phyloP scores from a whole-genome alignment of 352 stramenopile species.

The Hyaloperonospora arabidopsidis region DNA sequence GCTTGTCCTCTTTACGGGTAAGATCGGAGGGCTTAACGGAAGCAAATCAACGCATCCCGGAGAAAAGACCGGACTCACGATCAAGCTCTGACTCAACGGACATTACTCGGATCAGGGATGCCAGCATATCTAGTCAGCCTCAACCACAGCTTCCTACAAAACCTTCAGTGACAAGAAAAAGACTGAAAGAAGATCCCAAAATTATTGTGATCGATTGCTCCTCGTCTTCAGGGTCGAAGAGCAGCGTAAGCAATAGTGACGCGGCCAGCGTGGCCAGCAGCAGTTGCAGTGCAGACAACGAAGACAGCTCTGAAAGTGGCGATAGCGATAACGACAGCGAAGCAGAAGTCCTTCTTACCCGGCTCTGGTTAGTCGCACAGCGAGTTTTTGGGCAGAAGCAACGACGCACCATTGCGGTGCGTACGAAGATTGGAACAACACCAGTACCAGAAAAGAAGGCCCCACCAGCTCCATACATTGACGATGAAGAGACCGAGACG shows the following conservation, averaged over 20 bases:
- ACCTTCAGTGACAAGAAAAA: background rate
- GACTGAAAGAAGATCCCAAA: background rate
- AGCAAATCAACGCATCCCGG: background rate
- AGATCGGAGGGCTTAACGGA: background rate
- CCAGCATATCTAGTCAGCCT: background rate
- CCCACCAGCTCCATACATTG: slow-evolving; percentile 1
- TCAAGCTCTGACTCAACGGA: slow-evolving; percentile 1
- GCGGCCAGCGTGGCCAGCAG: slow-evolving; percentile 13
- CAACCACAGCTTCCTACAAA: background rate
- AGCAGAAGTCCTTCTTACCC: slow-evolving; percentile 5
- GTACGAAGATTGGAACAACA: background rate
- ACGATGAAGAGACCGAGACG: slow-evolving; percentile 24
- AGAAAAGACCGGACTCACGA: background rate
- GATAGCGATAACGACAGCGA: slow-evolving; percentile 13
- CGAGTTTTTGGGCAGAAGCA: background rate
- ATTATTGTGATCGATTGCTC: slow-evolving; percentile 11
- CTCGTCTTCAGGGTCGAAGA: slow-evolving; percentile 8
- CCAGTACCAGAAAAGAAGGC: background rate
- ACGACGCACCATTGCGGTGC: background rate
- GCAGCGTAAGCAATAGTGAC: slow-evolving; percentile 11
- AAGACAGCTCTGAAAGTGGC: slow-evolving; percentile 13
- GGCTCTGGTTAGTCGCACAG: slow-evolving; percentile 9
- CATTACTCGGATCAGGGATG: slow-evolving; percentile 11
- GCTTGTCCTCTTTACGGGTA: background rate
- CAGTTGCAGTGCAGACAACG: slow-evolving; percentile 9